Evolutionary conservation across 352 stramenopile genomes (phyloP), one percentile per base, ranked within the genome.

Genomic region (Pythium pectinolyticum): DNA sequence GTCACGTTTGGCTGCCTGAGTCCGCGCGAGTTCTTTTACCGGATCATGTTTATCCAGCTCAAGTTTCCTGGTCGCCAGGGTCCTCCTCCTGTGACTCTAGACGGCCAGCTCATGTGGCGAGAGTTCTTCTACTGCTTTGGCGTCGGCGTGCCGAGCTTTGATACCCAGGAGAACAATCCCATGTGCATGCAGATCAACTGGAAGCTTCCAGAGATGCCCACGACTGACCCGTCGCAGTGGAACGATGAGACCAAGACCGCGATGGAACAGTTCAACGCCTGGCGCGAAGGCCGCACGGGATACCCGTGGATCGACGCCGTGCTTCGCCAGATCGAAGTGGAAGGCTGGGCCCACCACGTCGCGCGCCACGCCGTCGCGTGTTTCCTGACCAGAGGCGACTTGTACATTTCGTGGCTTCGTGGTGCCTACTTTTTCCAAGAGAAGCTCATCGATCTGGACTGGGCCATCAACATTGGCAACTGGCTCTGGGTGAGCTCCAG

Each of bases 271-370:
- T 64, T 91, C 2, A 72, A 77, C 35, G 75, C 71, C 41, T 99
- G 97, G 97, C 95, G 95, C 68, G 73, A 92, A 17, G 94, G 85
- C n/a, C 73, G 85, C 35, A 99, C 97, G 1, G 97, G 97, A 1
- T 99, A 97, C 73, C 96, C 97, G 6, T 99, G 90, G 77, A 98
- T 99, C 62, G 96, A 99, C 72, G 97, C 96, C 17, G 85, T 92
- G 37, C 98, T 99, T 91, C 91, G 80, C 0, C 91, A 97, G 67
- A 87, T 98, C 39, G 79, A 89, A 34, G 70, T 82, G 17, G 86
- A 97, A 69, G 90, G 89, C n/a, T 97, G 86, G 86, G 80, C 81
- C 0, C 84, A 94, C 57, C 82, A 93, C 68, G 70, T 85, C 5
- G 94, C 82, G 24, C 71, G 97, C 17, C 96, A 99, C 72, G 84